These are phyloP conservation scores for Trichophyton mentagrophytes DNA, from an alignment of 2,329 filamentous ascomycete genomes.

Conservation along the genomic window DNA sequence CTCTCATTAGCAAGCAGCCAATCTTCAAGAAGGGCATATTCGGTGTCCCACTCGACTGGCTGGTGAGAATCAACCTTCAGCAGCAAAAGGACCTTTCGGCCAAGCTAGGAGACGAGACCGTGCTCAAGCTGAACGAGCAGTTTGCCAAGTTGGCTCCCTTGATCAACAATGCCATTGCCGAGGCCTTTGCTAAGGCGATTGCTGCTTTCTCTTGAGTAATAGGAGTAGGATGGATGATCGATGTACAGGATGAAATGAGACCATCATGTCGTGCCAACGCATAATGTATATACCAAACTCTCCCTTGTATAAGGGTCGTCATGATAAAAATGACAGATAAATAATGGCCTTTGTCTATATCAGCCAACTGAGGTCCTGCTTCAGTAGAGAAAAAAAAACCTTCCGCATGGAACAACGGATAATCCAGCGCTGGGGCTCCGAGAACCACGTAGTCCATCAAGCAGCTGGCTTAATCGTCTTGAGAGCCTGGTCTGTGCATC, in stretches of 20 bases:
- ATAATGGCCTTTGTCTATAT: background rate
- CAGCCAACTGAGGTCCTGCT: background rate
- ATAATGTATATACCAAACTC: background rate
- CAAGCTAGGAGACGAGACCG: background rate
- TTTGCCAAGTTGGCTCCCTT: constrained; percentile 1
- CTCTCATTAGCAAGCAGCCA: background rate
- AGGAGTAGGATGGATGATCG: background rate
- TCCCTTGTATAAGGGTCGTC: background rate
- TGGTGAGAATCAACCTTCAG: background rate
- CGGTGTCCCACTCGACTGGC: background rate
- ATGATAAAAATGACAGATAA: background rate
- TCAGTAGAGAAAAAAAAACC: background rate
- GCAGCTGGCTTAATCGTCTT: too few relatives aligned
- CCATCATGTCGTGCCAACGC: background rate
- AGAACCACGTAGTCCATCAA: too few relatives aligned
- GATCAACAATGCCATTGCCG: constrained; percentile 1
- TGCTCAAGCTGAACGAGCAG: background rate
- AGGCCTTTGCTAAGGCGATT: background rate
- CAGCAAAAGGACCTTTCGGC: background rate
- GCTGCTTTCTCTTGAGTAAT: background rate
- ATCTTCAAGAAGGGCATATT: background rate
- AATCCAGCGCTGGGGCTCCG: too few relatives aligned
- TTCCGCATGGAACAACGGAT: background rate
- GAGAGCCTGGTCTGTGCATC: background rate
- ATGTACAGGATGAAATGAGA: too few relatives aligned